A percentile compares a stretch with the other conserved stretches of the same genome.
phyloP scores from a whole-genome alignment of 73 alveolate genomes.

The Paramecium biaurelia region DNA sequence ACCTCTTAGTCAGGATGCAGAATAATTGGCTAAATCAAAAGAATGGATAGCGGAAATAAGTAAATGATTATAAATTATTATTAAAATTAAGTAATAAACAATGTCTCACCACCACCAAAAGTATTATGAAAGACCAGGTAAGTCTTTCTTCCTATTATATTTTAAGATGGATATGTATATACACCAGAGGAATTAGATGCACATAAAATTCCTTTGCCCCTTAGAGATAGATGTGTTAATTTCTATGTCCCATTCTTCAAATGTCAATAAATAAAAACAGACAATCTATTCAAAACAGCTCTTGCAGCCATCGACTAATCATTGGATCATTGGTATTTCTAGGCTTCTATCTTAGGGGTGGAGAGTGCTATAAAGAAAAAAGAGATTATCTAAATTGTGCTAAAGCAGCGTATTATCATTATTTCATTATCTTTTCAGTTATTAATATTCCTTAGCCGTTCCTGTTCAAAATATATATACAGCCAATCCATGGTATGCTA shows the following conservation, averaged over 20 bases:
- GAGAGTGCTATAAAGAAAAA: neutral
- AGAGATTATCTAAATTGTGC: neutral
- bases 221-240: conserved; percentile 38
- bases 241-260: neutral
- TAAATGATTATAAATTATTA: conserved; percentile 26
- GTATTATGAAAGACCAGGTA: conserved; percentile 46
- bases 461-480: neutral
- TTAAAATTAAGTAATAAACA: neutral
- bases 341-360: conserved; percentile 25
- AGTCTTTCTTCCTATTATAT: neutral
- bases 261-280: neutral
- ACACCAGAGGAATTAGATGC: conserved; percentile 39
- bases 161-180: conserved; percentile 29
- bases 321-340: conserved; percentile 26
- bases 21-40: neutral
- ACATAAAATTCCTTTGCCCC: neutral
- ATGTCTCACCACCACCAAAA: conserved; percentile 45
- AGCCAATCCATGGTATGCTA: neutral
- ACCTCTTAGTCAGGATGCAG: neutral
- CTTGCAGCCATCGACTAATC: neutral
- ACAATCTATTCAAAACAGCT: neutral
- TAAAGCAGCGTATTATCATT: neutral
- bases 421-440: neutral
- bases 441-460: neutral
- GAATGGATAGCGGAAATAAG: conserved; percentile 4